Conservation (phyloP, 495 filamentous ascomycete genomes). For the Diplogelasinospora grovesii region DNA sequence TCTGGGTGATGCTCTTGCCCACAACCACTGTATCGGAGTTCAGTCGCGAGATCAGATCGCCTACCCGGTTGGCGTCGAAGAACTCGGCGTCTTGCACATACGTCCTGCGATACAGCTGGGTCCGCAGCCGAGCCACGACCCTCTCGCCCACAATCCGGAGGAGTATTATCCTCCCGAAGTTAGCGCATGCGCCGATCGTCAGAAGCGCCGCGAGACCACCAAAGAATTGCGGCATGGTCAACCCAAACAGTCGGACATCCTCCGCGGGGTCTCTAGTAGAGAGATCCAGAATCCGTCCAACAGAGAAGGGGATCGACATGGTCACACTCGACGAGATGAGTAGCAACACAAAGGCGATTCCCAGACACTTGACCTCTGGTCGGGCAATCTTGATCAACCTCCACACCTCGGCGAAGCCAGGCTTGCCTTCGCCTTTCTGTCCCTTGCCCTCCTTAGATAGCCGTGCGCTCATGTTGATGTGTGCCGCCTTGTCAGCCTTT, state of each 20-base stretch:
- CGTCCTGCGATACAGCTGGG: slow-evolving; percentile 81
- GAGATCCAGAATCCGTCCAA: slow-evolving; percentile 88
- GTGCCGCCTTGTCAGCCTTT: slow-evolving; percentile 78
- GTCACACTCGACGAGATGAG: slow-evolving; percentile 83
- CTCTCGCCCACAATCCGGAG: slow-evolving; percentile 93
- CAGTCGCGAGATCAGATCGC: slow-evolving; percentile 89
- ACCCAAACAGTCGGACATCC: slow-evolving; percentile 23
- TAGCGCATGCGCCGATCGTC: slow-evolving; percentile 50
- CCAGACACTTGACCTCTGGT: slow-evolving; percentile 75
- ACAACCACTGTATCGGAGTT: slow-evolving; percentile 96
- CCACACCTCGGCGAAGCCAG: slow-evolving; percentile 72
- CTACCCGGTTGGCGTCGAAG: slow-evolving; percentile 95
- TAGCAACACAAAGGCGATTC: slow-evolving; percentile 72
- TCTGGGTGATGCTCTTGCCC: slow-evolving; percentile 96
- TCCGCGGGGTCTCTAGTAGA: slow-evolving; percentile 33
- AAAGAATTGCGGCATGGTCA: slow-evolving; percentile 34
- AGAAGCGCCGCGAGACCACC: slow-evolving; percentile 31
- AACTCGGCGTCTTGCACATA: slow-evolving; percentile 96
- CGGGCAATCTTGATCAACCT: slow-evolving; percentile 82
- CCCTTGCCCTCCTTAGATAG: slow-evolving; percentile 75
- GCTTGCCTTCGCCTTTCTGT: slow-evolving; percentile 51
- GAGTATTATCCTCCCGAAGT: slow-evolving; percentile 90
- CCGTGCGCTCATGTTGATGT: slow-evolving; percentile 82
- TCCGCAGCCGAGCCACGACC: slow-evolving; percentile 82
- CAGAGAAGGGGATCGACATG: slow-evolving; percentile 92